Conservation (phyloP, 306 rosid genomes). For the Acacia crassicarpa region DNA sequence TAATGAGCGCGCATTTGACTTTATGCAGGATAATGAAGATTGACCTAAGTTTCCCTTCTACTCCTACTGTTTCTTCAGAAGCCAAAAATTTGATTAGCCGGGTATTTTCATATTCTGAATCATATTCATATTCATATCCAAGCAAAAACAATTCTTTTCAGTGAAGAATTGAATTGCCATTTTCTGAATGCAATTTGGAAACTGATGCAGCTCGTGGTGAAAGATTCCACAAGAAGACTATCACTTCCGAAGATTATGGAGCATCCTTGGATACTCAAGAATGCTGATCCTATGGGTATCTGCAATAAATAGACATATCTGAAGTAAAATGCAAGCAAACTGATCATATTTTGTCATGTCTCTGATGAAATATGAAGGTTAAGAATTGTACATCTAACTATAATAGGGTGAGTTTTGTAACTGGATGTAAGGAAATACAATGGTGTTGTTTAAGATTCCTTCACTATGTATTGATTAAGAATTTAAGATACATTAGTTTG, state of each 20-base stretch:
- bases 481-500: neutral
- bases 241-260: slow-evolving; percentile 75
- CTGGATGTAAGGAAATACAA: slow-evolving; percentile 5
- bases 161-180: neutral
- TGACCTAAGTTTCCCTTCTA: slow-evolving; percentile 66
- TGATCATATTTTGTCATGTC: neutral
- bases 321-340: neutral
- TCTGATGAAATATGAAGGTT: slow-evolving; percentile 2
- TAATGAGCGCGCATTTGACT: neutral
- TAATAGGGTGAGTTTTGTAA: neutral
- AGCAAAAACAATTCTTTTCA: slow-evolving; percentile 2
- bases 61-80: slow-evolving; percentile 58
- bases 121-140: neutral
- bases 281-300: slow-evolving; percentile 59
- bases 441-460: slow-evolving; percentile 3
- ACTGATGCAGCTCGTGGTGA: slow-evolving; percentile 72
- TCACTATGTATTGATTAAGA: neutral
- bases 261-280: slow-evolving; percentile 87
- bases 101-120: slow-evolving; percentile 41
- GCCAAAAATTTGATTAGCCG: slow-evolving; percentile 69
- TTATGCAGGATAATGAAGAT: slow-evolving; percentile 65
- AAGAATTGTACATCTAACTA: slow-evolving; percentile 7
- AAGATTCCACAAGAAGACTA: slow-evolving; percentile 73
- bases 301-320: slow-evolving; percentile 42
- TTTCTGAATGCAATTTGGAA: slow-evolving; percentile 14